Evolutionary conservation across 371 early-diverging fungal genomes (phyloP), one percentile per base, ranked within the genome.

Genomic region (Dipsacomyces acuminosporus): DNA sequence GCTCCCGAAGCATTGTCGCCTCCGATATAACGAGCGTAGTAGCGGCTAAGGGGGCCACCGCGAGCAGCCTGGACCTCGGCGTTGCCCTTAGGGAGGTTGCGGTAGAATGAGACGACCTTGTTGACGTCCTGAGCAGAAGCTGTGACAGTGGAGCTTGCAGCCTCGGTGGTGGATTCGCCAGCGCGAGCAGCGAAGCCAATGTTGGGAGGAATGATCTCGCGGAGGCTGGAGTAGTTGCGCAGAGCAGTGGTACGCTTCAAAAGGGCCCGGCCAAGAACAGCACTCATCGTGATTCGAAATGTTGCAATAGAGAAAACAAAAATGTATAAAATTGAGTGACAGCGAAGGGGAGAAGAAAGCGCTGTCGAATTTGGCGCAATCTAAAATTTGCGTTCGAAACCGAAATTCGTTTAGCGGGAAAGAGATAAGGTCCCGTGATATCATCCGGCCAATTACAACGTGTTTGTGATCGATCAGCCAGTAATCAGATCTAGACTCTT

Each of bases 201-300:
- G 64, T 72, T 75, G 42, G 75, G 75, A 33, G 75, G 75, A 60
- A 75, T 75, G 48, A 75, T 63, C 60, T 65, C 59, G 40, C 75
- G 72, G 24, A 72, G 51, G 51, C 71, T 75, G 47, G 69, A 59
- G 62, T 62, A 64, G 46, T 59, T 64, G 51, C 70, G 70, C 36
- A 56, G 40, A 11, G 60, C 55, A 21, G 54, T 24, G 25, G 57
- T 53, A 42, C 64, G 59, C 50, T 56, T 59, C 48, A 69, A 26
- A n/a, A 44, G 43, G 22, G 64, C 26, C 70, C 70, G 70, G 17
- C 56, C 54, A 9, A 69, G 40, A 48, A 45, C 36, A 25, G 64
- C 54, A 52, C 56, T 69, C 70, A 69, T 69, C 38, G 38, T 38
- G 17, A 3, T 38, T 13, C 5, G 30, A 3, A 38, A n/a, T 5